Evolutionary conservation across 306 rosid genomes (phyloP).

Genomic region (Adenanthera pavonina): DNA sequence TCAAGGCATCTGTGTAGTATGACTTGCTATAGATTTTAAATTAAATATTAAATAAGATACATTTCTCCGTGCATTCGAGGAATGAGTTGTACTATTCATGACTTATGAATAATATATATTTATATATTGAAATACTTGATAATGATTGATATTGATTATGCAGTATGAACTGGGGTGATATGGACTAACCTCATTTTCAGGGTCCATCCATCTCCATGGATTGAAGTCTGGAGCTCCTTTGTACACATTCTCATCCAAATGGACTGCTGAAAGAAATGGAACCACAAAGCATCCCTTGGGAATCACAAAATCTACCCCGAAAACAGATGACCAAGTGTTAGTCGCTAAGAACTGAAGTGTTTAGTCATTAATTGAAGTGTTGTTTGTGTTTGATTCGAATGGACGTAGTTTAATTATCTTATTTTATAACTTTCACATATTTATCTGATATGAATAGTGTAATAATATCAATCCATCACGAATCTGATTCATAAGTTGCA

Average conservation of each 20-base stretch:
- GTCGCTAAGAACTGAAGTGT: background rate
- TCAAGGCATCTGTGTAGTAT: too few relatives aligned
- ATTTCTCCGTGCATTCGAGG: too few relatives aligned
- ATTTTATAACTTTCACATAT: background rate
- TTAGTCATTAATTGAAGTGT: background rate
- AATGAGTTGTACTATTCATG: too few relatives aligned
- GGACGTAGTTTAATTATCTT: background rate
- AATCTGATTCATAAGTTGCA: background rate
- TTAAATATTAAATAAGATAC: too few relatives aligned
- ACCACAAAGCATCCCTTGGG: slow-evolving; percentile 94
- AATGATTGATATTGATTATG: background rate
- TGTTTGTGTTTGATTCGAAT: background rate
- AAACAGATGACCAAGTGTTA: slow-evolving; percentile 28
- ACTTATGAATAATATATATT: too few relatives aligned
- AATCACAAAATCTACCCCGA: slow-evolving; percentile 67
- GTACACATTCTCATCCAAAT: slow-evolving; percentile 81
- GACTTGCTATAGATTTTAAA: too few relatives aligned
- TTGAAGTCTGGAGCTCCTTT: slow-evolving; percentile 70
- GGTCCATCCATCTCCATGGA: slow-evolving; percentile 98
- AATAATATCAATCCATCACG: background rate
- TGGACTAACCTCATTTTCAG: slow-evolving; percentile 67
- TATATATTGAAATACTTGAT: too few relatives aligned
- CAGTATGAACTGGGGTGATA: slow-evolving; percentile 4
- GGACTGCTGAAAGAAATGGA: slow-evolving; percentile 96
- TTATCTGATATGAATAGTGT: background rate